Percentiles rank a stretch among this genome's conserved stretches.
phyloP scores from a whole-genome alignment of 441 rosid species.

The Kokia cookei region DNA sequence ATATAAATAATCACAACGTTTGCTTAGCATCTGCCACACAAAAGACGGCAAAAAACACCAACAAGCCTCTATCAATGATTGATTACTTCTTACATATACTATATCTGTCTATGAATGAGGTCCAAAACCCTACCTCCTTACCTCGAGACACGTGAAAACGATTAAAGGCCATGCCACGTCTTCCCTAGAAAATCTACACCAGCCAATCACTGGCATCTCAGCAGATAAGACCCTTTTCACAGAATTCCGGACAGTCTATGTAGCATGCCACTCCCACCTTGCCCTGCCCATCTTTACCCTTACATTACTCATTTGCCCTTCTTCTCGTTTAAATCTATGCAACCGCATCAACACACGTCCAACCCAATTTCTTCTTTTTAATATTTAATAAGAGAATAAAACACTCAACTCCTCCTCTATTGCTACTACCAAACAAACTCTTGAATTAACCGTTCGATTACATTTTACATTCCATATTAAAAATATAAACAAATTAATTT shows the following conservation, averaged over 20 bases:
- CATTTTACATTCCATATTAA: no score
- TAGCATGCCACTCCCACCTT: slow-evolving; percentile 1
- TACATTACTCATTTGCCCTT: no score
- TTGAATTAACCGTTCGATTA: no score
- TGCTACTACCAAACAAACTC: no score
- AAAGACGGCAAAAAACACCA: slow-evolving; percentile 19
- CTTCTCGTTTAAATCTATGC: no score
- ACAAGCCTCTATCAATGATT: slow-evolving; percentile 29
- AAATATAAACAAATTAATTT: no score
- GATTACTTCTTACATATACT: not conserved
- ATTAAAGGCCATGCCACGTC: slow-evolving; percentile 17
- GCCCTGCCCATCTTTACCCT: not conserved
- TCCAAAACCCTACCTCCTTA: slow-evolving; percentile 3
- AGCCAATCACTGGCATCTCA: slow-evolving; percentile 27
- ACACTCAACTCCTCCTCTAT: no score
- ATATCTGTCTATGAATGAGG: not conserved
- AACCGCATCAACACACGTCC: no score
- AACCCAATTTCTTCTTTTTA: no score
- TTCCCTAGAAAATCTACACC: slow-evolving; percentile 24
- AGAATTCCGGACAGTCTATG: slow-evolving; percentile 23
- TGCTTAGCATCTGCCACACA: slow-evolving; percentile 33
- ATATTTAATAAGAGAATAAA: no score
- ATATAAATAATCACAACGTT: slow-evolving; percentile 33
- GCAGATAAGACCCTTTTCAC: slow-evolving; percentile 28
- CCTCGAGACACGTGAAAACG: slow-evolving; percentile 27